A percentile compares a stretch with the other conserved stretches of the same genome.
These are phyloP conservation scores for Aspergillus niger DNA, from an alignment of 2,329 filamentous ascomycete genomes.

Conservation along the genomic window DNA sequence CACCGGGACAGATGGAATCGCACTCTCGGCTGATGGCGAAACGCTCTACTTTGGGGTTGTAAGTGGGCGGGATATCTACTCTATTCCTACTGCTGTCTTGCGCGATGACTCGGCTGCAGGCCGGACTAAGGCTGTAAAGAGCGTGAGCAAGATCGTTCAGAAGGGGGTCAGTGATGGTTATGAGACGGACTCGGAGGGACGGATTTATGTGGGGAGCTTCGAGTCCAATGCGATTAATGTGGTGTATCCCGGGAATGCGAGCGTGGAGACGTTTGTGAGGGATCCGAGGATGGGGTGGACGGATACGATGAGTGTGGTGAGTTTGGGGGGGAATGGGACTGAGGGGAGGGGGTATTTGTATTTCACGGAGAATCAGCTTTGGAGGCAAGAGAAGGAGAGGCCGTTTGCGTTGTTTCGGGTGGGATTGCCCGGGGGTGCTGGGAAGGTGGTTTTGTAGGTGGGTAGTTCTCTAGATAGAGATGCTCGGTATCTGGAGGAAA, in stretches of 20 bases:
- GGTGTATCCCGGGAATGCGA: not conserved
- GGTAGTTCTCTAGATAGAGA: not conserved
- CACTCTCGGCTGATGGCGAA: not conserved
- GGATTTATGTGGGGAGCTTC: not conserved
- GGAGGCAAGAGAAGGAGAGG: not conserved
- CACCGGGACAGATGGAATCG: not conserved
- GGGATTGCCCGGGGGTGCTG: not conserved
- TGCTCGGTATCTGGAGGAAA: not conserved
- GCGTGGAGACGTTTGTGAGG: not conserved
- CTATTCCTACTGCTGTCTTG: not conserved
- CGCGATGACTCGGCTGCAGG: not conserved
- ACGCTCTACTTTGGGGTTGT: not conserved
- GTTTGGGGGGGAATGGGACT: not conserved
- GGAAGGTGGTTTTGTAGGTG: not conserved
- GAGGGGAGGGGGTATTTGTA: not conserved
- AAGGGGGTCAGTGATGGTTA: not conserved
- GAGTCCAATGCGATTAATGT: not conserved
- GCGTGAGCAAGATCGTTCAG: not conserved
- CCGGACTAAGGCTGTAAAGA: not conserved
- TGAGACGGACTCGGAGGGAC: not conserved
- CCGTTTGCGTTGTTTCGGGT: not conserved
- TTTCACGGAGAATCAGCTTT: constrained; percentile 1
- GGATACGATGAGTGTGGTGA: not conserved
- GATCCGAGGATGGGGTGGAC: not conserved
- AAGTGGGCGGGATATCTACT: not conserved